phyloP scores from a whole-genome alignment of 805 yeast species.

The Wickerhamiella vanderwaltii region DNA sequence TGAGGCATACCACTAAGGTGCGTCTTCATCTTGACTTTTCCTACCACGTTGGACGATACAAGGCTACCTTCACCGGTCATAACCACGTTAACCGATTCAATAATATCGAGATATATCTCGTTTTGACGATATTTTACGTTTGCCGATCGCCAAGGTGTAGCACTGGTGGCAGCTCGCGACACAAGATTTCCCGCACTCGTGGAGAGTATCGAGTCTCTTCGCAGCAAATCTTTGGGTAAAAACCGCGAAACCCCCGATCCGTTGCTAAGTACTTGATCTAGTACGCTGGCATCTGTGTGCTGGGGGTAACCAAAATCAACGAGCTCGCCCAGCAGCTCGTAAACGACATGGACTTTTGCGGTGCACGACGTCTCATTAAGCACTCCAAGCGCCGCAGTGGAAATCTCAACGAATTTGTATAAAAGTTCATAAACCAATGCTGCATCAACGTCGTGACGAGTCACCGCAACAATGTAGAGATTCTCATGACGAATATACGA shows the following conservation, averaged over 20 bases:
- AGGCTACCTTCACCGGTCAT: slow-evolving; percentile 48
- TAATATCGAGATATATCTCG: slow-evolving; percentile 64
- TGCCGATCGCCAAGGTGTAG: slow-evolving; percentile 54
- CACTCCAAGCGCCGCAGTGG: slow-evolving; percentile 34
- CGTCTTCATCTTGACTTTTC: slow-evolving; percentile 56
- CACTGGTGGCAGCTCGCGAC: slow-evolving; percentile 28
- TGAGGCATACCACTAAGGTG: slow-evolving; percentile 72
- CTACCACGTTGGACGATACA: slow-evolving; percentile 62
- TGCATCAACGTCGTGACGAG: slow-evolving; percentile 80
- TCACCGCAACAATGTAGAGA: slow-evolving; percentile 78
- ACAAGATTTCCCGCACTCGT: slow-evolving; percentile 20
- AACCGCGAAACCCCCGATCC: slow-evolving; percentile 13
- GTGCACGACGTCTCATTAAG: slow-evolving; percentile 41
- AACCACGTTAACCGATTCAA: slow-evolving; percentile 61
- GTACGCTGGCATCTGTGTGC: slow-evolving; percentile 39
- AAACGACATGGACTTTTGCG: slow-evolving; percentile 54
- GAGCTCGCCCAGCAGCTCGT: slow-evolving; percentile 67
- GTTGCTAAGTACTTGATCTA: slow-evolving; percentile 28
- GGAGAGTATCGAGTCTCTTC: background rate
- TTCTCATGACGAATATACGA: slow-evolving; percentile 52
- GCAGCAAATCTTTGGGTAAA: slow-evolving; percentile 4
- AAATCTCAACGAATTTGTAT: slow-evolving; percentile 44
- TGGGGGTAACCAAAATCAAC: slow-evolving; percentile 72
- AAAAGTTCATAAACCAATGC: slow-evolving; percentile 68
- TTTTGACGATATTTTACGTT: slow-evolving; percentile 71